phyloP scores from a whole-genome alignment of 495 filamentous ascomycete genomes.

The Mytilinidion resinicola region DNA sequence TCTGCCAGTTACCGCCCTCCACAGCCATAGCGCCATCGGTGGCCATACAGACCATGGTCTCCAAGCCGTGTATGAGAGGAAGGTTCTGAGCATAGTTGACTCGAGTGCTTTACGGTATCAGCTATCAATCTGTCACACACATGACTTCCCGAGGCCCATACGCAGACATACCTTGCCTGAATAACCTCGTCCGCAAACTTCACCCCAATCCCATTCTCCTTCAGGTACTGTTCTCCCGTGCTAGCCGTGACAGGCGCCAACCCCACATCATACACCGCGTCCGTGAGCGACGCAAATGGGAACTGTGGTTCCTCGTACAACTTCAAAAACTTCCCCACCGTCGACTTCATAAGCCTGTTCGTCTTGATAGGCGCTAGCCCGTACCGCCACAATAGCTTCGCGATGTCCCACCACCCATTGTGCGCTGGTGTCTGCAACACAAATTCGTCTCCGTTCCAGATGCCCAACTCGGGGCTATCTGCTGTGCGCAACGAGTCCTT shows the following conservation, averaged over 20 bases:
- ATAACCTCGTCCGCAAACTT: conserved; percentile 76
- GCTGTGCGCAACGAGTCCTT: conserved; percentile 30
- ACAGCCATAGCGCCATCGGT: conserved; percentile 76
- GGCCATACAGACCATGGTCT: conserved; percentile 91
- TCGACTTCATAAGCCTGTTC: conserved; percentile 62
- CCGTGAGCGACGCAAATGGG: conserved; percentile 70
- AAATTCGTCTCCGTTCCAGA: conserved; percentile 79
- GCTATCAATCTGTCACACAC: background rate
- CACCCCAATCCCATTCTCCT: conserved; percentile 57
- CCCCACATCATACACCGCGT: conserved; percentile 57
- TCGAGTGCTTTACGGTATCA: conserved; percentile 52
- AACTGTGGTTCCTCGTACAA: conserved; percentile 79
- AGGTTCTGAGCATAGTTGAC: conserved; percentile 96
- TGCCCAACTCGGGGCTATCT: conserved; percentile 51
- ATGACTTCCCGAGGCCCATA: background rate
- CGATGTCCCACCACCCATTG: conserved; percentile 70
- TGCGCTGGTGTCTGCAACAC: conserved; percentile 54
- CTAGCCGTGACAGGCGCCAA: conserved; percentile 56
- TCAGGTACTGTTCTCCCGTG: conserved; percentile 67
- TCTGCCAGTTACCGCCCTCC: conserved; percentile 88
- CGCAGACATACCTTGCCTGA: conserved; percentile 52
- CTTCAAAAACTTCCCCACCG: conserved; percentile 65
- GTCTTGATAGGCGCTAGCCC: conserved; percentile 71
- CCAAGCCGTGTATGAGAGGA: conserved; percentile 74
- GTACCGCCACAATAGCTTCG: conserved; percentile 78